Percentiles rank a stretch among this genome's conserved stretches.
These are phyloP conservation scores for Escallonia herrerae DNA, from an alignment of 129 eudicot genomes.

Conservation along the genomic window DNA sequence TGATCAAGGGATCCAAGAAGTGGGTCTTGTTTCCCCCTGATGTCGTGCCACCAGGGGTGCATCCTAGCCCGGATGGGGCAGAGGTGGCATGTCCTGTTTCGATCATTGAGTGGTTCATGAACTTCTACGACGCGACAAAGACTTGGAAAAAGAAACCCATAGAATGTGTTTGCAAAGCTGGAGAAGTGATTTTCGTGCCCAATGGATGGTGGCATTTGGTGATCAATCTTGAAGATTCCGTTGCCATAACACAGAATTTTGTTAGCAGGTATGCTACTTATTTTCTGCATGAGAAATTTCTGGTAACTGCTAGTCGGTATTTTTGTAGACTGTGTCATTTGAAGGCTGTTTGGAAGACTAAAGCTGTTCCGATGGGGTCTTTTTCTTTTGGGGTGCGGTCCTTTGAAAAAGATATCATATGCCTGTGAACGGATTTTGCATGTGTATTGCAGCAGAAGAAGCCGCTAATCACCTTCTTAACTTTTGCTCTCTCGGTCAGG, in stretches of 20 bases:
- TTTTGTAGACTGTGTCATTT: background rate
- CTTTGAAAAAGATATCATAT: no score
- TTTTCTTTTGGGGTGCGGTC: no score
- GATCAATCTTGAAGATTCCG: slow-evolving; percentile 88
- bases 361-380: no score
- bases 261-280: slow-evolving; percentile 71
- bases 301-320: background rate
- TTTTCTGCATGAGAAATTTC: background rate
- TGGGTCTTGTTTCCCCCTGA: slow-evolving; percentile 96
- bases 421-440: no score
- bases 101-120: slow-evolving; percentile 96
- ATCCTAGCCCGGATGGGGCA: slow-evolving; percentile 97
- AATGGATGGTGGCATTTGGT: slow-evolving; percentile 99
- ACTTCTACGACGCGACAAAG: slow-evolving; percentile 74
- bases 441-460: no score
- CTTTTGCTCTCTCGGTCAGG: no score
- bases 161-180: slow-evolving; percentile 94
- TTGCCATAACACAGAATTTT: slow-evolving; percentile 92
- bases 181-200: slow-evolving; percentile 96
- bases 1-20: slow-evolving; percentile 90
- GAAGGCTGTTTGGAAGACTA: no score
- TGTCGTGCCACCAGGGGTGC: slow-evolving; percentile 92
- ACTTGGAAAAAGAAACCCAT: slow-evolving; percentile 77
- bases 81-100: slow-evolving; percentile 98
- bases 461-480: no score